Evolutionary conservation across 1,139 yeast genomes (phyloP).

Genomic region (Pneumocystis oryctolagi): DNA sequence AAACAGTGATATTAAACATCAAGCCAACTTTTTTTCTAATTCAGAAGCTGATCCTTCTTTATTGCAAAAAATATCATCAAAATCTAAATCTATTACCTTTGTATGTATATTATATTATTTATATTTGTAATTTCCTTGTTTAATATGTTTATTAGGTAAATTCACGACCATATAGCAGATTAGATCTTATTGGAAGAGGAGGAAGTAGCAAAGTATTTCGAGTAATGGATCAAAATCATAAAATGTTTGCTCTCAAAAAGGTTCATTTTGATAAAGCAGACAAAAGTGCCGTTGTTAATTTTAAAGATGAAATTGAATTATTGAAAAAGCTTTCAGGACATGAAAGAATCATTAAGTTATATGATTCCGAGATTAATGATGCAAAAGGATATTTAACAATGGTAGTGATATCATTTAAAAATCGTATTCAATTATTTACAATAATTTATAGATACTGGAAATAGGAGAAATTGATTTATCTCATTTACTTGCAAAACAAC

Average conservation of each 20-base stretch:
- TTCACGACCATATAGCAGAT: constrained; percentile 42
- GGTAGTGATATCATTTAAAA: not conserved
- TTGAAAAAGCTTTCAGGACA: constrained; percentile 42
- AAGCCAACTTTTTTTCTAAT: not conserved
- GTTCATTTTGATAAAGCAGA: constrained; percentile 75
- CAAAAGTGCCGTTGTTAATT: constrained; percentile 53
- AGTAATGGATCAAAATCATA: constrained; percentile 41
- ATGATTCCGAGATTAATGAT: constrained; percentile 57
- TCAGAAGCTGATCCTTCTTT: not conserved
- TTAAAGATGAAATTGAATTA: constrained; percentile 79
- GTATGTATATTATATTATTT: not conserved
- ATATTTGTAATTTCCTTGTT: not conserved
- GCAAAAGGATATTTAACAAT: constrained; percentile 40
- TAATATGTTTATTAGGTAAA: constrained; percentile 4
- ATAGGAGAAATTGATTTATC: constrained; percentile 90
- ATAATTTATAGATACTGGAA: constrained; percentile 50
- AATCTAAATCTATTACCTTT: not conserved
- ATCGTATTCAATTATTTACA: not conserved
- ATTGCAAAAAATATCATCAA: not conserved
- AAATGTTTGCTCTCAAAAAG: constrained; percentile 64
- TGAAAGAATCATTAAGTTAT: constrained; percentile 60
- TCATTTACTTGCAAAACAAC: constrained; percentile 52
- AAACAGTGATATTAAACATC: not conserved
- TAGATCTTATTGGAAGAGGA: constrained; percentile 76
- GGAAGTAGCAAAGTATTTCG: constrained; percentile 89